A percentile compares a stretch with the other conserved stretches of the same genome.
These are phyloP conservation scores for Penicillium waksmanii DNA, from an alignment of 495 filamentous ascomycete species.

Conservation along the genomic window DNA sequence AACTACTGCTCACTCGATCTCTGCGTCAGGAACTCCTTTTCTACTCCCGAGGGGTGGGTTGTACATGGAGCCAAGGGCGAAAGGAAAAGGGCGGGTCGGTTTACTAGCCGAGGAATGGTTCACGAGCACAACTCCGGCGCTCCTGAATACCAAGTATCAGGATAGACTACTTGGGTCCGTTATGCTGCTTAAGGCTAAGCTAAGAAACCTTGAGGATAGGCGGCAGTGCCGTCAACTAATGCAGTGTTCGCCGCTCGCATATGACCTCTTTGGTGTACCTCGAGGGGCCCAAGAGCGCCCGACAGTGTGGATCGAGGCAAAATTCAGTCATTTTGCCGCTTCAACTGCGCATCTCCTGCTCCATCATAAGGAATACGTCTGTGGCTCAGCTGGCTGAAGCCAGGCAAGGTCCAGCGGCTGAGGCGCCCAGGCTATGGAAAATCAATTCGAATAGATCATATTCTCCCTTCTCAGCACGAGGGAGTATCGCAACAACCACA, in stretches of 20 bases:
- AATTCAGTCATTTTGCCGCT: conserved; percentile 19
- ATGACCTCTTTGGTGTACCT: conserved; percentile 25
- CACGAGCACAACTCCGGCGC: conserved; percentile 14
- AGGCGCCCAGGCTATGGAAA: conserved; percentile 23
- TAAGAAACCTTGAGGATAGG: conserved; percentile 29
- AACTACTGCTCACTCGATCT: conserved; percentile 17
- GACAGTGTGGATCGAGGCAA: conserved; percentile 29
- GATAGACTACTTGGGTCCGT: conserved; percentile 16
- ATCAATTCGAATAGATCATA: conserved; percentile 1
- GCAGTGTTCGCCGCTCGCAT: conserved; percentile 25
- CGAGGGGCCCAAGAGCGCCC: conserved; percentile 31
- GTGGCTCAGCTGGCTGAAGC: conserved; percentile 10
- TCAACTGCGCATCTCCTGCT: conserved; percentile 11
- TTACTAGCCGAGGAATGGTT: conserved; percentile 27
- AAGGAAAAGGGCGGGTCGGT: conserved; percentile 27
- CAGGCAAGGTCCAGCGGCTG: conserved; percentile 17
- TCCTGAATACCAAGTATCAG: conserved; percentile 24
- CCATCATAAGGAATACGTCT: conserved; percentile 10
- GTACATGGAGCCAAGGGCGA: conserved; percentile 17
- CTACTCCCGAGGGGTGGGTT: conserved; percentile 13
- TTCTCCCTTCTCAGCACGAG: conserved; percentile 1
- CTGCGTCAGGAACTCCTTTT: conserved; percentile 3
- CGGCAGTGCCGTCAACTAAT: conserved; percentile 29
- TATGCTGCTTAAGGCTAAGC: conserved; percentile 25
- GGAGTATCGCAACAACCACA: background rate